Percentiles rank a stretch among this genome's conserved stretches.
Evolutionary conservation across 768 basidiomycete species (phyloP).

Genomic region (Tephrocybe sp.): DNA sequence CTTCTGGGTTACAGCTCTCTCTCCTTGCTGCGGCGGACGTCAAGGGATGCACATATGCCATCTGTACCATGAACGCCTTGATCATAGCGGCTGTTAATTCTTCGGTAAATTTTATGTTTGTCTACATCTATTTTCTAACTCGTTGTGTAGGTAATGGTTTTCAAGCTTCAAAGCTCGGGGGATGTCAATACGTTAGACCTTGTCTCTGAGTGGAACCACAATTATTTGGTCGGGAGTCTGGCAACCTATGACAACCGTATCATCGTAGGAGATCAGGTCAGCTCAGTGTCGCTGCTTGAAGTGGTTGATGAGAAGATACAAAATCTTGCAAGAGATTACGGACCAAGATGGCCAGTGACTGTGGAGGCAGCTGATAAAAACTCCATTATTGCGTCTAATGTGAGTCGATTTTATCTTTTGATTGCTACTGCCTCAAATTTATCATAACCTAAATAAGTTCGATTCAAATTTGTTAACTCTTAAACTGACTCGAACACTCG

Average conservation of each 20-base stretch:
- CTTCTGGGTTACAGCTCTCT: conserved; percentile 28
- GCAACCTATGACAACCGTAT: conserved; percentile 52
- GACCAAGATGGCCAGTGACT: conserved; percentile 69
- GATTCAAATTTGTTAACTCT: conserved; percentile 69
- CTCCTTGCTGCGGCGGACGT: conserved; percentile 44
- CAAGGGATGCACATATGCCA: conserved; percentile 67
- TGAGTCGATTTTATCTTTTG: conserved; percentile 32
- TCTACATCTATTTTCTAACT: not conserved
- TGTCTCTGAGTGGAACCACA: conserved; percentile 72
- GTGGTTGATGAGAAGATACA: conserved; percentile 41
- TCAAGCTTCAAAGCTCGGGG: conserved; percentile 25
- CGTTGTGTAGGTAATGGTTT: conserved; percentile 40
- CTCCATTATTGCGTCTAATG: conserved; percentile 72
- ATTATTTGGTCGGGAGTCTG: conserved; percentile 73
- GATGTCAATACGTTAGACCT: conserved; percentile 29
- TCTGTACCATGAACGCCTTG: conserved; percentile 46
- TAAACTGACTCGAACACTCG: conserved; percentile 40
- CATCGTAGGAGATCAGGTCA: conserved; percentile 77
- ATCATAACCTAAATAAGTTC: conserved; percentile 42
- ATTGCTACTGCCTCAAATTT: not conserved
- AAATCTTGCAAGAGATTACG: conserved; percentile 69
- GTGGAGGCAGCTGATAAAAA: conserved; percentile 55
- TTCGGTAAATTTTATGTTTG: conserved; percentile 45
- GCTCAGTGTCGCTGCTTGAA: conserved; percentile 71
- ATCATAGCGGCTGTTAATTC: conserved; percentile 76